Evolutionary conservation across 2,329 filamentous ascomycete species (phyloP).

Genomic region (Hirsutella thompsonii): DNA sequence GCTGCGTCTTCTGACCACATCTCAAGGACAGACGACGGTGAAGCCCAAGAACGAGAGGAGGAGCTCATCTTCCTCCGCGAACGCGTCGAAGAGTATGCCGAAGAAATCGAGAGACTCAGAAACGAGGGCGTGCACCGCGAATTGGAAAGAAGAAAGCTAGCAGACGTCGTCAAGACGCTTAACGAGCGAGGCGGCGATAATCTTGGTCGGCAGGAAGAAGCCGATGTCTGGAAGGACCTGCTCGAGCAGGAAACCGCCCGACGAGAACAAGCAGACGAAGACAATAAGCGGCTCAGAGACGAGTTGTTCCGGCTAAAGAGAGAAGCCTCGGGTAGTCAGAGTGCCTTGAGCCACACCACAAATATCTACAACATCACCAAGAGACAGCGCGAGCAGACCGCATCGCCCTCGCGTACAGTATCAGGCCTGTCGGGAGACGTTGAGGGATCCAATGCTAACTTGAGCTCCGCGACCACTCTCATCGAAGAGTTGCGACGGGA

Average conservation of each 20-base stretch:
- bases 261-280: conserved; percentile 81
- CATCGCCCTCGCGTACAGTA: conserved; percentile 35
- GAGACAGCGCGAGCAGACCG: conserved; percentile 32
- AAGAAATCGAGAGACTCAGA: conserved; percentile 70
- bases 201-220: conserved; percentile 44
- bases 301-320: conserved; percentile 66
- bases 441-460: conserved; percentile 36
- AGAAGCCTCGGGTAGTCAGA: conserved; percentile 28
- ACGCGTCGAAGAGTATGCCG: conserved; percentile 70
- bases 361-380: conserved; percentile 54
- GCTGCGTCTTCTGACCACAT: conserved; percentile 43
- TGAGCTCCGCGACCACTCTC: conserved; percentile 51
- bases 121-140: conserved; percentile 69
- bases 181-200: conserved; percentile 35
- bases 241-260: conserved; percentile 83
- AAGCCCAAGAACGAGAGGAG: conserved; percentile 61
- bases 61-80: conserved; percentile 79
- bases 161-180: conserved; percentile 57
- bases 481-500: conserved; percentile 63
- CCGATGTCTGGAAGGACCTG: conserved; percentile 91
- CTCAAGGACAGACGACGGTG: conserved; percentile 42
- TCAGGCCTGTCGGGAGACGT: conserved; percentile 36
- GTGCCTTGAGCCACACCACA: conserved; percentile 41
- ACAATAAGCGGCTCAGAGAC: conserved; percentile 71
- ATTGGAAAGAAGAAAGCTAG: conserved; percentile 74